A percentile compares a stretch with the other conserved stretches of the same genome.
Conservation (phyloP, 805 yeast genomes). For the Teunomyces barrocoloradensis region DNA sequence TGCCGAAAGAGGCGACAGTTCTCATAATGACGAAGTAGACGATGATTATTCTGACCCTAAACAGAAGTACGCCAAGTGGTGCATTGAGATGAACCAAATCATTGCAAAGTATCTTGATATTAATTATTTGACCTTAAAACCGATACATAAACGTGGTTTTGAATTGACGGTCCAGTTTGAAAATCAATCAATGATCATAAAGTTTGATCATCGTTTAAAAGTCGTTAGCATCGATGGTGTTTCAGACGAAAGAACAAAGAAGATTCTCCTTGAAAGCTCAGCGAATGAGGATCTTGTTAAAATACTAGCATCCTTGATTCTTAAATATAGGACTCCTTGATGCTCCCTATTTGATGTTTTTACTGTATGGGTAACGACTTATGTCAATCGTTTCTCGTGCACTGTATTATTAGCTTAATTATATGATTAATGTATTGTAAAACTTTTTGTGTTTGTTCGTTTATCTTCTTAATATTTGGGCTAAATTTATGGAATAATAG, state of each 20-base stretch:
- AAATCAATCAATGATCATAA: neutral
- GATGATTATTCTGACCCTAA: constrained; percentile 5
- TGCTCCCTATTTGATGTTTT: neutral
- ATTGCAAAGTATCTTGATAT: constrained; percentile 12
- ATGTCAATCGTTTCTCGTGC: neutral
- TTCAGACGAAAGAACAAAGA: neutral
- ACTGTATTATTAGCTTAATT: neutral
- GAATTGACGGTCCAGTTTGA: neutral
- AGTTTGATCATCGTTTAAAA: neutral
- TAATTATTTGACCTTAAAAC: constrained; percentile 3
- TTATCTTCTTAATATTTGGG: too few relatives aligned
- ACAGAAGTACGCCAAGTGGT: constrained; percentile 22
- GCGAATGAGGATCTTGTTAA: neutral
- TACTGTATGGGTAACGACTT: too few relatives aligned
- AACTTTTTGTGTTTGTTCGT: too few relatives aligned
- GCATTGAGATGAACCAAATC: constrained; percentile 20
- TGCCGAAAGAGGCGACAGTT: neutral
- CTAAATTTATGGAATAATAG: too few relatives aligned
- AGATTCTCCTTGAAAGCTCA: neutral
- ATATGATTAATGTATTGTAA: neutral
- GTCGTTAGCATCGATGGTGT: neutral
- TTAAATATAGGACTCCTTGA: neutral
- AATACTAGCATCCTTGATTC: neutral
- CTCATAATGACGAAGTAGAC: neutral
- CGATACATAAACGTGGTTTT: neutral